Percentiles rank a stretch among this genome's conserved stretches.
Evolutionary conservation across 495 filamentous ascomycete genomes (phyloP).

Genomic region (Penicillium egyptiacum): DNA sequence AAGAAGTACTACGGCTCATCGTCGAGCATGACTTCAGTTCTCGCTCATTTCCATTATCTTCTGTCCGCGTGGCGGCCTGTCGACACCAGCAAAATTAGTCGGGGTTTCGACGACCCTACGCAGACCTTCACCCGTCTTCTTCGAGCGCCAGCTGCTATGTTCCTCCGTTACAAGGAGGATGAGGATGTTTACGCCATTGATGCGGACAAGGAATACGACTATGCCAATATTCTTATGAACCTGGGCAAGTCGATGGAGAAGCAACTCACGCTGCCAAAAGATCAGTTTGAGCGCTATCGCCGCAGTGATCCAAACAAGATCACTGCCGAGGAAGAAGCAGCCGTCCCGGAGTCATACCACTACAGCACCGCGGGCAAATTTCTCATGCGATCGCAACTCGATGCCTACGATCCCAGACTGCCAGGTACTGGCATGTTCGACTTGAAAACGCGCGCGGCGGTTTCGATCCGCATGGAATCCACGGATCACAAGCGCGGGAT

Average conservation of each 20-base stretch:
- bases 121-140: slow-evolving; percentile 69
- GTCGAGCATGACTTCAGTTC: slow-evolving; percentile 87
- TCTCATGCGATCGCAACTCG: slow-evolving; percentile 92
- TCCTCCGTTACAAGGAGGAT: slow-evolving; percentile 80
- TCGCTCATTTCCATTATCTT: slow-evolving; percentile 91
- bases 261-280: slow-evolving; percentile 76
- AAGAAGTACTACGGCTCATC: slow-evolving; percentile 93
- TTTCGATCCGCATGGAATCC: slow-evolving; percentile 84
- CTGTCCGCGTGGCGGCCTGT: slow-evolving; percentile 79
- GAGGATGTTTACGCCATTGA: slow-evolving; percentile 94
- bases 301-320: slow-evolving; percentile 60
- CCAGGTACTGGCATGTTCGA: slow-evolving; percentile 96
- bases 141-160: slow-evolving; percentile 72
- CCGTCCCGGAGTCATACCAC: slow-evolving; percentile 73
- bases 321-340: slow-evolving; percentile 62
- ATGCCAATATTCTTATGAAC: slow-evolving; percentile 80
- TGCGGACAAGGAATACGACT: slow-evolving; percentile 90
- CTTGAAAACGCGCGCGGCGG: slow-evolving; percentile 89
- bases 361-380: slow-evolving; percentile 89
- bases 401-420: slow-evolving; percentile 82
- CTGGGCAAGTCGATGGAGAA: slow-evolving; percentile 97
- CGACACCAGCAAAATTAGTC: slow-evolving; percentile 63
- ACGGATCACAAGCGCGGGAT: slow-evolving; percentile 67
- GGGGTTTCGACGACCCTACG: slow-evolving; percentile 58
- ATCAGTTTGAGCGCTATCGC: slow-evolving; percentile 82